A percentile compares a stretch with the other conserved stretches of the same genome.
Conservation (phyloP, 371 early-diverging fungal species). For the Apophysomyces elegans region DNA sequence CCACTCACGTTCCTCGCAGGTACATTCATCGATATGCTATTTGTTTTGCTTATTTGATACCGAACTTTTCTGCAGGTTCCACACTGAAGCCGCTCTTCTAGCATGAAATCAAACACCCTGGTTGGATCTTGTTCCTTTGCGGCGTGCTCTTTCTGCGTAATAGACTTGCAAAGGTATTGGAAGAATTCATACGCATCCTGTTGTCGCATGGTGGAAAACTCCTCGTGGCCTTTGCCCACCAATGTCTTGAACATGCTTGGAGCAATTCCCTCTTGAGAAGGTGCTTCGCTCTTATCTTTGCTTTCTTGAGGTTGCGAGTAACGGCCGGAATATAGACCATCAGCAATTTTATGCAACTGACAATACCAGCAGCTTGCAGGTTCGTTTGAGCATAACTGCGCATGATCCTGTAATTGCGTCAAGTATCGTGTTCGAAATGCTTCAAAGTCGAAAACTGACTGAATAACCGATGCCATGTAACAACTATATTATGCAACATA, state of each 20-base stretch:
- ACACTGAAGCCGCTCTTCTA: slow-evolving; percentile 89
- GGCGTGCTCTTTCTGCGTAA: slow-evolving; percentile 78
- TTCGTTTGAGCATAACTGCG: slow-evolving; percentile 57
- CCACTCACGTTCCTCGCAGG: slow-evolving; percentile 57
- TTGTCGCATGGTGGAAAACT: slow-evolving; percentile 96
- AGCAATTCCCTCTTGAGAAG: slow-evolving; percentile 69
- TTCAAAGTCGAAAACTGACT: slow-evolving; percentile 79
- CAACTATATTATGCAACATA: slow-evolving; percentile 62
- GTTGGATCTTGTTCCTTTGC: slow-evolving; percentile 67
- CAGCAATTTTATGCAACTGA: slow-evolving; percentile 88
- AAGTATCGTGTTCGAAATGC: slow-evolving; percentile 70
- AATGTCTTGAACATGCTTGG: slow-evolving; percentile 93
- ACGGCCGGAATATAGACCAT: slow-evolving; percentile 88
- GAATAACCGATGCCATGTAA: slow-evolving; percentile 94
- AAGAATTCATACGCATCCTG: slow-evolving; percentile 98
- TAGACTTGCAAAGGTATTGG: slow-evolving; percentile 72
- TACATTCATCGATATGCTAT: slow-evolving; percentile 73
- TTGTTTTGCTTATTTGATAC: slow-evolving; percentile 68
- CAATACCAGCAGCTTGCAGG: slow-evolving; percentile 87
- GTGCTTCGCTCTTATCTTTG: slow-evolving; percentile 46
- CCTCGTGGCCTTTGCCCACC: slow-evolving; percentile 87
- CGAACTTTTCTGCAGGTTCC: slow-evolving; percentile 78
- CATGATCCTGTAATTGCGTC: slow-evolving; percentile 63
- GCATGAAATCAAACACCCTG: slow-evolving; percentile 72
- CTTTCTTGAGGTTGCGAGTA: slow-evolving; percentile 64